Evolutionary conservation across 495 filamentous ascomycete species (phyloP).

Genomic region (Bacidia gigantensis): DNA sequence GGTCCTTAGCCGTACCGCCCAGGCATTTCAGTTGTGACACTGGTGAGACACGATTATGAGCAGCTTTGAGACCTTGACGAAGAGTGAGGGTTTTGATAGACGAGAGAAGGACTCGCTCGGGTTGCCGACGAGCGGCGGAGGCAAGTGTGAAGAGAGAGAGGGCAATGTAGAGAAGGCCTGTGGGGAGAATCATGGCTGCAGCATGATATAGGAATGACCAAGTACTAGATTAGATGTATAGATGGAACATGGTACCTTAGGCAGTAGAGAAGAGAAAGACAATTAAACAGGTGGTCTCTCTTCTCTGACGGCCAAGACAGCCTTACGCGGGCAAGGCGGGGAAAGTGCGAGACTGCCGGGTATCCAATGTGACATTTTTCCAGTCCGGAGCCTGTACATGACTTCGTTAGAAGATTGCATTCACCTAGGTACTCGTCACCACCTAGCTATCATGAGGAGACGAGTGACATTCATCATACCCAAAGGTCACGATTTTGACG

Average conservation of each 20-base stretch:
- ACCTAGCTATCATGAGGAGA: slow-evolving; percentile 77
- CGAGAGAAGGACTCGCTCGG: slow-evolving; percentile 58
- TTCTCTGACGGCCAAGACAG: too few relatives aligned
- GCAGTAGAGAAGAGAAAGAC: not conserved
- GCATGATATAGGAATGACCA: too few relatives aligned
- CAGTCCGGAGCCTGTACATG: too few relatives aligned
- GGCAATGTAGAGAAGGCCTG: slow-evolving; percentile 24
- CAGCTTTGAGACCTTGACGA: slow-evolving; percentile 45
- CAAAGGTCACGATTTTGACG: slow-evolving; percentile 44
- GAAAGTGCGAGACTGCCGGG: too few relatives aligned
- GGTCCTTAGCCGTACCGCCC: slow-evolving; percentile 45
- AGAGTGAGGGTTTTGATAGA: slow-evolving; percentile 69
- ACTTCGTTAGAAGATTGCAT: too few relatives aligned
- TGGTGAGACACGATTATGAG: slow-evolving; percentile 59
- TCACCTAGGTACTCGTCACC: too few relatives aligned
- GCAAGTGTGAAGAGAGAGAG: slow-evolving; percentile 16
- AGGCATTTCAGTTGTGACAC: slow-evolving; percentile 75
- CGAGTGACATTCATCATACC: slow-evolving; percentile 69
- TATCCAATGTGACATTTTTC: too few relatives aligned
- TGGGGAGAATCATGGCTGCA: slow-evolving; percentile 22
- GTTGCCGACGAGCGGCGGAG: slow-evolving; percentile 28
- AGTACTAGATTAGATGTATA: too few relatives aligned
- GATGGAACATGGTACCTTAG: too few relatives aligned
- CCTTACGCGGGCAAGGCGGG: too few relatives aligned
- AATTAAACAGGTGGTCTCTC: too few relatives aligned